These are phyloP conservation scores for Tillandsia leiboldiana DNA, from an alignment of 176 grass and related monocot species.

Conservation along the genomic window DNA sequence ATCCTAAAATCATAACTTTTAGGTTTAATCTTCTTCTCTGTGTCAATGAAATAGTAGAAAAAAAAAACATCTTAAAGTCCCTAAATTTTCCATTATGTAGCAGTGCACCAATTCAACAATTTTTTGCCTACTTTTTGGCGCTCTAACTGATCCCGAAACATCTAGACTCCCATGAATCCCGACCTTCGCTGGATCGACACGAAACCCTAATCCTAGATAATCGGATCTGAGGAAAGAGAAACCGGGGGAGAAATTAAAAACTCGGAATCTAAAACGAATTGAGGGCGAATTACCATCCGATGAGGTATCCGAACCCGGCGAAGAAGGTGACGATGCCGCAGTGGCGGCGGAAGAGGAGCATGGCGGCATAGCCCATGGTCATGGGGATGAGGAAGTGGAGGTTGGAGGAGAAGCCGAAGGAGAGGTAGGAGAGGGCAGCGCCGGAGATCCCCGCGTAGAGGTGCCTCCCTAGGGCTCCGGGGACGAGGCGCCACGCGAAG, in stretches of 20 bases:
- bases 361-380: constrained; percentile 63
- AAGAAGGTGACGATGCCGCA: constrained; percentile 82
- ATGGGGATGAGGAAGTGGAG: constrained; percentile 91
- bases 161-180: too few relatives aligned
- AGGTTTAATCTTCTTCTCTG: too few relatives aligned
- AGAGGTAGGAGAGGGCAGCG: constrained; percentile 74
- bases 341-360: constrained; percentile 57
- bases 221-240: too few relatives aligned
- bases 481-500: constrained; percentile 63
- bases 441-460: constrained; percentile 79
- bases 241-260: neutral
- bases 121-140: too few relatives aligned
- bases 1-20: too few relatives aligned
- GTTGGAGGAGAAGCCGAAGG: constrained; percentile 76
- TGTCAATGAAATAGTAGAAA: too few relatives aligned
- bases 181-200: too few relatives aligned
- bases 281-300: constrained; percentile 59
- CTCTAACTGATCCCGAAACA: neutral
- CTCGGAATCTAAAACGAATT: constrained; percentile 5
- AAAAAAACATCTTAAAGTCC: too few relatives aligned
- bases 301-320: constrained; percentile 80
- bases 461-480: constrained; percentile 42
- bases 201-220: too few relatives aligned
- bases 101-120: too few relatives aligned
- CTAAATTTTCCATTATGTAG: too few relatives aligned